These are phyloP conservation scores for Moelleriella libera DNA, from an alignment of 2,329 filamentous ascomycete species.

Conservation along the genomic window DNA sequence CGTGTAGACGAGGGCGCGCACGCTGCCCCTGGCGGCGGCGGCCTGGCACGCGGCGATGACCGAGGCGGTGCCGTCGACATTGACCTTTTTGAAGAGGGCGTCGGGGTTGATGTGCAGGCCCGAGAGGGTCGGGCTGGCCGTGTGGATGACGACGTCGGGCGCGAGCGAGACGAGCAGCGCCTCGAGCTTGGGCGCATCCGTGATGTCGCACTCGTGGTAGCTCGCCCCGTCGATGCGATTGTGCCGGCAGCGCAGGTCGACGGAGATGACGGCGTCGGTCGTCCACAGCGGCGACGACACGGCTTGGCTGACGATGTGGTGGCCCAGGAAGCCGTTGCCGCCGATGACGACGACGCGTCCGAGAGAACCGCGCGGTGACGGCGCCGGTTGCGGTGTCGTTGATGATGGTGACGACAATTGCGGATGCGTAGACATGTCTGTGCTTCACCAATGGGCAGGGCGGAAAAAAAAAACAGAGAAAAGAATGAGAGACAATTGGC, in stretches of 20 bases:
- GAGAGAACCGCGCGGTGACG: slow-evolving; percentile 26
- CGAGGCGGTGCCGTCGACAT: slow-evolving; percentile 71
- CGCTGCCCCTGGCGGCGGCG: slow-evolving; percentile 30
- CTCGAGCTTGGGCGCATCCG: slow-evolving; percentile 45
- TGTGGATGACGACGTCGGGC: slow-evolving; percentile 83
- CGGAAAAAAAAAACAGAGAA: too few relatives aligned
- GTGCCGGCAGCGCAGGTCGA: slow-evolving; percentile 57
- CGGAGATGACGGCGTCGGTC: slow-evolving; percentile 45
- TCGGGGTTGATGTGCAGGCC: slow-evolving; percentile 34
- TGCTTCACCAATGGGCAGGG: too few relatives aligned
- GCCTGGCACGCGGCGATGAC: slow-evolving; percentile 61
- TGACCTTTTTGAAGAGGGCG: slow-evolving; percentile 63
- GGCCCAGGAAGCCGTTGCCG: slow-evolving; percentile 73
- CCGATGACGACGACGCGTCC: slow-evolving; percentile 67
- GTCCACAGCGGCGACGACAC: slow-evolving; percentile 30
- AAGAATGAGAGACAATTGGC: too few relatives aligned
- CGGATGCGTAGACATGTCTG: too few relatives aligned
- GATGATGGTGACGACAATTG: too few relatives aligned
- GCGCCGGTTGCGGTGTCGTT: too few relatives aligned
- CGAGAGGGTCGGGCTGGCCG: slow-evolving; percentile 56
- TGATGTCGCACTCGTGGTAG: slow-evolving; percentile 71
- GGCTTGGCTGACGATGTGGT: slow-evolving; percentile 65
- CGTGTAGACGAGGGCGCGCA: slow-evolving; percentile 80
- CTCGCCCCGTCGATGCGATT: slow-evolving; percentile 47
- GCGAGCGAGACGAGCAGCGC: slow-evolving; percentile 49